Base-by-base conservation (phyloP, 1,284 basidiomycete genomes). In the Flammula alnicola region DNA sequence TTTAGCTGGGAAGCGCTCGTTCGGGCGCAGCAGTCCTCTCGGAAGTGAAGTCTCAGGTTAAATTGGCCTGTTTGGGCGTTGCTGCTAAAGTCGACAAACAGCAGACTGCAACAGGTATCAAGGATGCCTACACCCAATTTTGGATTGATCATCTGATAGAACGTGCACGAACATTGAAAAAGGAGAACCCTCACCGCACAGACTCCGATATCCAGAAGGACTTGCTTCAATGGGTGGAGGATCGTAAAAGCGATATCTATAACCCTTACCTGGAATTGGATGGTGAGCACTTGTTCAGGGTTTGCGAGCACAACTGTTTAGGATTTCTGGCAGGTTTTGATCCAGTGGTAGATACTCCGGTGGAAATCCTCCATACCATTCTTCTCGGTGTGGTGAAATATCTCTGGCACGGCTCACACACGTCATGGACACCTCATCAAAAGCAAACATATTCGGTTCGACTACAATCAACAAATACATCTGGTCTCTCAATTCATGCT, bases 351-450 rank as follows among this genome's bases (percentile, higher is more conserved):
- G 72, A 75, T 46, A 75, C 70, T 0, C 71, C 72, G 4, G 55
- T 66, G 1, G 72, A 75, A 49, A 59, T 69, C 2, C 63, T 76
- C 0, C 72, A 76, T 44, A 73, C 72, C 4, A 51, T 64, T 20
- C 60, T 73, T 1, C 61, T 76, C 10, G 72, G 72, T 5, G 39
- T 63, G 10, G 60, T 63, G 7, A 76, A 74, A 51, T 75, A 75
- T 51, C 17, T 64, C 0, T 76, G 72, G 73, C 57, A 67, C 47
- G 38, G 45, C 0, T 55, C 61, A 2, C 51, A 59, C 40, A 61
- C 53, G 10, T 12, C 33, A 14, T 66, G 64, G 61, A 56, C 51
- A 12, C 31, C 45, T 4, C 50, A 48, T 0, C 41, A 66, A 23
- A 47, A 62, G 14, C 32, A 51, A 0, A 19, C 48, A 3, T 73